These are phyloP conservation scores for Pythium coloratum DNA, from an alignment of 352 stramenopile species.

Conservation along the genomic window DNA sequence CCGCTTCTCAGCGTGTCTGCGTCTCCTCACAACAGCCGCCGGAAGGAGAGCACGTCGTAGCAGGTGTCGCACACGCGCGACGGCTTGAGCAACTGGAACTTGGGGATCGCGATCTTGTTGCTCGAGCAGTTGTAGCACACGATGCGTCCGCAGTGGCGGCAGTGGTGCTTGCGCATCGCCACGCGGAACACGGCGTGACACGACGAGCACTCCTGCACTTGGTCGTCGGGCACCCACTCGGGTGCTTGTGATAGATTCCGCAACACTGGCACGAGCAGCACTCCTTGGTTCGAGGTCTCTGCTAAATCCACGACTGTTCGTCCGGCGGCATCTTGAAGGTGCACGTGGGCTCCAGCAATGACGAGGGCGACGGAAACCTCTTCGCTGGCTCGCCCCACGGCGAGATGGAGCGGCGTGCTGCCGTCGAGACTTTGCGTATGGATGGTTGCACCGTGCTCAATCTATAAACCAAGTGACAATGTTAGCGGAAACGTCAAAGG, in stretches of 20 bases:
- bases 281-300: constrained; percentile 77
- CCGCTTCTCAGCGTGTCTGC: background rate
- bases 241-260: constrained; percentile 67
- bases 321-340: constrained; percentile 78
- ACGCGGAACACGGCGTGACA: constrained; percentile 75
- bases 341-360: constrained; percentile 70
- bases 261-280: constrained; percentile 79
- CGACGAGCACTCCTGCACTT: constrained; percentile 68
- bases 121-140: constrained; percentile 87
- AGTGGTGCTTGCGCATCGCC: constrained; percentile 85
- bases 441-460: constrained; percentile 78
- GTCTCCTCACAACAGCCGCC: constrained; percentile 58
- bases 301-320: constrained; percentile 82
- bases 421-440: constrained; percentile 81
- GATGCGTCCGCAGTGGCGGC: constrained; percentile 77
- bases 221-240: constrained; percentile 69
- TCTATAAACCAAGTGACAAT: constrained; percentile 38
- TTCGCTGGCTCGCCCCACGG: constrained; percentile 74
- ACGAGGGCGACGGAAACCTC: constrained; percentile 71
- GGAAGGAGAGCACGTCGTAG: constrained; percentile 83
- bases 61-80: constrained; percentile 82
- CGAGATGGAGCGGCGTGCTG: constrained; percentile 80
- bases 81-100: constrained; percentile 75
- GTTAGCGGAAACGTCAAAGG: background rate
- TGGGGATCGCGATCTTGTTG: constrained; percentile 82